Evolutionary conservation across 2,329 filamentous ascomycete genomes (phyloP), one percentile per base, ranked within the genome.

Genomic region (Dichotomopilus funicola): DNA sequence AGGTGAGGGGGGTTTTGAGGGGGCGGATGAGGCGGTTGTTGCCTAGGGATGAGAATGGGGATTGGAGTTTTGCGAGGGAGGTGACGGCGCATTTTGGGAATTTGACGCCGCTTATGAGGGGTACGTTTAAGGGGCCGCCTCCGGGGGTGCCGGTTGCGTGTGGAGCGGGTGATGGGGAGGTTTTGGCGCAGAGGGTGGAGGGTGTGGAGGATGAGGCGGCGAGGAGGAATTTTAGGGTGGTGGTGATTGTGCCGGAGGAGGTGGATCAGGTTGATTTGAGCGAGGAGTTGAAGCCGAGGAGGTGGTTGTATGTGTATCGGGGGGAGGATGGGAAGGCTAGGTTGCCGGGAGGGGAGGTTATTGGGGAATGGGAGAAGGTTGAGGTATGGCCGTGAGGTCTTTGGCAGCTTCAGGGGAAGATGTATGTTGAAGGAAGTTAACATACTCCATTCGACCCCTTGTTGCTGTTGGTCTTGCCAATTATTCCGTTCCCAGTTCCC

Each of bases 21-120:
- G 78, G 7, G 78, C 79, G 9, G 70, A 73, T 70, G 78, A 76
- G 52, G 77, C 81, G 63, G 70, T 73, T 70, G 78, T 77, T 50
- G 77, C 63, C 67, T 94, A 19, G 73, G 73, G 51, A 72, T 72
- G 57, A 73, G 85, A 61, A 91, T 91, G 87, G 75, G 84, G 59
- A 69, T 77, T 96, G 91, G 89, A 87, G 81, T 62, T 96, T 90
- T 86, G 73, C 74, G 47, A 86, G 77, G 60, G 91, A 96, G 72
- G 71, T 96, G 40, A 91, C 88, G 50, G 88, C 82, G 49, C 89
- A 94, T 69, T 97, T 96, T 79, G 92, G 90, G 19, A 96, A 96
- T 70, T 72, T 94, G 63, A 86, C 82, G 62, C 92, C 92, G 6
- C 74, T 77, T 1, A 90, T 96, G 84, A 80, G 91, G 68, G 87